Base-by-base conservation (phyloP, 352 stramenopile species). In the Globisporangium cylindrosporum region DNA sequence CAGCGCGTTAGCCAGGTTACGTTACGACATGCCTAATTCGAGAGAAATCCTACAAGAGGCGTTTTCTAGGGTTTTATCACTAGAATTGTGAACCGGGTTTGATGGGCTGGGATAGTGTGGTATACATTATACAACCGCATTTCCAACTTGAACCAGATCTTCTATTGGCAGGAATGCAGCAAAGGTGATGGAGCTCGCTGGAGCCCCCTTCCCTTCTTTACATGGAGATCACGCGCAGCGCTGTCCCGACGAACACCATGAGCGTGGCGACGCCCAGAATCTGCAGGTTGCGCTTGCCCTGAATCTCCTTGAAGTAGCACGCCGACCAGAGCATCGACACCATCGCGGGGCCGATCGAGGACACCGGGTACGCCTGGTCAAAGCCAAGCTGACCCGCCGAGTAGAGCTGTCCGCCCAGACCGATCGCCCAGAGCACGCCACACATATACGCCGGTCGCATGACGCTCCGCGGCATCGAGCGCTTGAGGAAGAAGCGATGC, bases 301-400 rank as follows among this genome's bases (percentile, higher is more conserved):
- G 80, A 61, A 94, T 93, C 69, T 94, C 87, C 43, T 86, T 86
- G 63, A 94, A 94, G 72, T 93, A 93, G 32, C 75, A 72, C 4
- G 85, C 87, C 0, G 85, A 93, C 87, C 87, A 94, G 59, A 94
- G 78, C 87, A 93, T 93, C 18, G 87, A 92, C 22, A 94, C 78
- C 79, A 93, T 92, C 14, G 85, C 87, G 0, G 85, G 87, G 6
- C 85, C 87, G 62, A 94, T 93, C 41, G 84, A 90, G 53, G 83
- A 87, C 34, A 94, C 76, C 24, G 85, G 87, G 72, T 92, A 93
- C n/a, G 85, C 87, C 64, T 93, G 79, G 66, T 94, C 85, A 32
- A 94, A 94, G 12, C 87, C 87, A 7, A 94, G 75, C 27, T 76
- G 73, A 8, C 87, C 87, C 34, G 87, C 81, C n/a, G 83, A 84